A percentile compares a stretch with the other conserved stretches of the same genome.
phyloP scores from a whole-genome alignment of 495 filamentous ascomycete species.

The Paragyromitra xinjiangensis region DNA sequence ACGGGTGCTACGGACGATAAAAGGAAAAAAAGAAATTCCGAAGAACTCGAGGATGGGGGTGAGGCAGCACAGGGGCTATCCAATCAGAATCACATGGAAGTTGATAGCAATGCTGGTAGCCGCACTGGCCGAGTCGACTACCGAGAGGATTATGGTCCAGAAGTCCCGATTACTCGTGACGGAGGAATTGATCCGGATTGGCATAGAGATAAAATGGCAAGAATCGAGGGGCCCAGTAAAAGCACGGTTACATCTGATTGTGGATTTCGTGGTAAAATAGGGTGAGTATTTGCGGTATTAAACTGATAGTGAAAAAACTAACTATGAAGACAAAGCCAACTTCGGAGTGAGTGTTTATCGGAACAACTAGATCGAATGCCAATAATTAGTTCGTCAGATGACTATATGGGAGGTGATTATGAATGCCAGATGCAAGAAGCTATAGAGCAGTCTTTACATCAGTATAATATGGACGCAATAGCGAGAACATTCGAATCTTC shows the following conservation, averaged over 20 bases:
- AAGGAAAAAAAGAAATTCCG: constrained; percentile 22
- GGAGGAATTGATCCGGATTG: constrained; percentile 25
- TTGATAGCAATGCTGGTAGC: neutral
- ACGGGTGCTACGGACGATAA: neutral
- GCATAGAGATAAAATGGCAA: constrained; percentile 34
- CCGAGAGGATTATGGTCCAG: constrained; percentile 25
- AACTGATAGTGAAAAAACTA: neutral
- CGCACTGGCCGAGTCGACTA: neutral
- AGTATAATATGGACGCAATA: constrained; percentile 8
- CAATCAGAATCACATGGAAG: neutral
- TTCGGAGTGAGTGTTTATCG: neutral
- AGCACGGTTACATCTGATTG: neutral
- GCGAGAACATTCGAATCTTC: neutral
- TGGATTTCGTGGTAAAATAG: neutral
- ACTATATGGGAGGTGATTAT: neutral
- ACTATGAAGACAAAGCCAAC: neutral
- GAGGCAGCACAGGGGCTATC: neutral
- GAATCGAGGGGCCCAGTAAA: neutral
- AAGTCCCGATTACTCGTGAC: constrained; percentile 24
- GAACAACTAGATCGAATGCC: neutral
- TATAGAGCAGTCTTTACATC: constrained; percentile 3
- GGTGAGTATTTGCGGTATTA: neutral
- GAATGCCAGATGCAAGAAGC: constrained; percentile 4
- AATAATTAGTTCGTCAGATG: neutral
- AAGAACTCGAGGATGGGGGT: constrained; percentile 12